Base-by-base conservation (phyloP, 164 flowering plant genomes). In the Aristolochia californica region DNA sequence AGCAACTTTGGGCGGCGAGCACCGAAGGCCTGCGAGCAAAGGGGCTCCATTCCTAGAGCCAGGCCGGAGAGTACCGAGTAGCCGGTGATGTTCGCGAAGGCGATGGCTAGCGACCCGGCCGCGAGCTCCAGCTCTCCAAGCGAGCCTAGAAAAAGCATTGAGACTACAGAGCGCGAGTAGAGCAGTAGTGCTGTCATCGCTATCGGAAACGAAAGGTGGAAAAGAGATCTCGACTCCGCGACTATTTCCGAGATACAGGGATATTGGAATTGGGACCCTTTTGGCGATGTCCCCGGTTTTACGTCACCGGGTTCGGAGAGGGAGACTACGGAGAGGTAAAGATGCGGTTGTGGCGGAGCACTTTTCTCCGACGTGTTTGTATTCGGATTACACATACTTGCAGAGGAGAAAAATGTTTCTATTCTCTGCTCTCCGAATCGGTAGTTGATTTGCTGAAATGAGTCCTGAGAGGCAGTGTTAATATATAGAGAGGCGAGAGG, bases 71-170 rank as follows among this genome's bases (percentile, higher is more conserved):
- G 78, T 2, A 88, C 84, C 0, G 98, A 88, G 67, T 91, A 88
- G 4, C 96, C 96, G 12, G 93, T 83, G 63, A 88, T 91, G 76
- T 91, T 91, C 0, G 96, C 95, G 60, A 86, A 88, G 27, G 93
- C 98, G 3, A 91, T 82, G 60, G 95, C 90, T 0, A 88, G 73
- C 0, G 91, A 72, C 21, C 96, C 98, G 0, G 81, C 96, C 20
- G 98, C 98, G 9, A 88, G 87, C 53, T 83, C 77, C 2, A 67
- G 64, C 55, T 86, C 88, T 16, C 98, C 96, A 17, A 91, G 77
- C 23, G 55, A 77, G 58, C 98, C 98, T 0, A 91, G 77, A 62
- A 88, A 88, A 43, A 88, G 74, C 96, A 88, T 88, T 70, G 97
- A 91, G 28, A 85, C 28, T 45, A 80, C 65, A 10, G 98, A 85